phyloP scores from a whole-genome alignment of 352 stramenopile genomes.

The Pythium brassicae region DNA sequence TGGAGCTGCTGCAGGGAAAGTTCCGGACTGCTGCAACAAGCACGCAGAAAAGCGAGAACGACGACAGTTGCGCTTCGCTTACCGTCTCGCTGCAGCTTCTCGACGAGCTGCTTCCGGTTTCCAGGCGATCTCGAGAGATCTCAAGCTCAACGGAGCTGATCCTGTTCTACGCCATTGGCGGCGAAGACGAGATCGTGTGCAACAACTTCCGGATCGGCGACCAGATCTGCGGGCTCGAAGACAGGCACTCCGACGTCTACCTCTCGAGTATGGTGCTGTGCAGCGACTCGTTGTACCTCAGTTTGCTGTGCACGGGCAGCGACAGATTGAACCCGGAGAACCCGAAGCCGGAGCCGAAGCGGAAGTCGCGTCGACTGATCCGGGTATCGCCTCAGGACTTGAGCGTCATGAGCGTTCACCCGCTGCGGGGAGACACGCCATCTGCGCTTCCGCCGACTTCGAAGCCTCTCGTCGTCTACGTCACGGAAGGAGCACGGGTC shows the following conservation, averaged over 20 bases:
- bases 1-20: conserved; percentile 22
- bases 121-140: conserved; percentile 15
- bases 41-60: conserved; percentile 5
- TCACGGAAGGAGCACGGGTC: conserved; percentile 44
- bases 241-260: conserved; percentile 22
- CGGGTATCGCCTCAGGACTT: conserved; percentile 20
- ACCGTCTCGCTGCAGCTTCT: conserved; percentile 21
- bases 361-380: conserved; percentile 19
- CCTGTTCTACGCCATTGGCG: conserved; percentile 19
- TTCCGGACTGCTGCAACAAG: conserved; percentile 7
- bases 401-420: conserved; percentile 7
- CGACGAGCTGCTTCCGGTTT: conserved; percentile 17
- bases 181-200: conserved; percentile 13
- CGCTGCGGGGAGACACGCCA: background rate
- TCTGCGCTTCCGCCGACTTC: conserved; percentile 3
- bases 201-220: conserved; percentile 22
- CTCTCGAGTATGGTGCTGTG: conserved; percentile 48
- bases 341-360: conserved; percentile 1
- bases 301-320: conserved; percentile 26
- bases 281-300: conserved; percentile 40
- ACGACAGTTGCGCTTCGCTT: conserved; percentile 10
- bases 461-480: conserved; percentile 33
- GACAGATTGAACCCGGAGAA: conserved; percentile 13
- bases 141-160: conserved; percentile 22
- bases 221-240: conserved; percentile 30